These are phyloP conservation scores for Sesbania bispinosa DNA, from an alignment of 306 rosid species.

Conservation along the genomic window DNA sequence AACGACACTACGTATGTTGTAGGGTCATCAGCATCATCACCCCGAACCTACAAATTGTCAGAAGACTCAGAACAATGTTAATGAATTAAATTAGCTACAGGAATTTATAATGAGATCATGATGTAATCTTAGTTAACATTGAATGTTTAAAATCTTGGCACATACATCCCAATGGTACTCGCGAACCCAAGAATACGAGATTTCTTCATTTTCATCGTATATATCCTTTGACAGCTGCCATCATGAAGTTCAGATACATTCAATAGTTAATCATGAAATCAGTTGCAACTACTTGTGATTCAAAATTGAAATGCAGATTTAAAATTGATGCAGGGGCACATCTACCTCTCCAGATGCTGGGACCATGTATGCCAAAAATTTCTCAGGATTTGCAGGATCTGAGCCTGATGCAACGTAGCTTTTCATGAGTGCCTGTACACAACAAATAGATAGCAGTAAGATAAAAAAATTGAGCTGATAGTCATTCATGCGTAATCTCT, in stretches of 20 bases:
- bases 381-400: conserved; percentile 80
- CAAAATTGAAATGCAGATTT: conserved; percentile 12
- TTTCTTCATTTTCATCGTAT: conserved; percentile 82
- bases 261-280: conserved; percentile 20
- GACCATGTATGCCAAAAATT: conserved; percentile 91
- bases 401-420: conserved; percentile 67
- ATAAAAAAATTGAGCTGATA: no score
- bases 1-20: conserved; percentile 79
- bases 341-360: conserved; percentile 95
- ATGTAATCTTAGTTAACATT: no score
- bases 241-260: conserved; percentile 23
- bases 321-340: conserved; percentile 8
- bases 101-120: no score
- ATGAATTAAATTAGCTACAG: no score
- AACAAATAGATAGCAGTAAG: conserved; percentile 22
- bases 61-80: no score
- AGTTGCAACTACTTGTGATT: not conserved
- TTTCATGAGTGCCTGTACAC: conserved; percentile 81
- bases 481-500: no score
- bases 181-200: conserved; percentile 82
- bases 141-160: conserved; percentile 26
- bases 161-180: conserved; percentile 94
- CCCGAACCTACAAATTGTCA: conserved; percentile 61
- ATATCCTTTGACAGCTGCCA: conserved; percentile 88
- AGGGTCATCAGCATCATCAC: conserved; percentile 79